Evolutionary conservation across 805 yeast species (phyloP), one percentile per base, ranked within the genome.

Genomic region (Teunomyces aglyptinius): DNA sequence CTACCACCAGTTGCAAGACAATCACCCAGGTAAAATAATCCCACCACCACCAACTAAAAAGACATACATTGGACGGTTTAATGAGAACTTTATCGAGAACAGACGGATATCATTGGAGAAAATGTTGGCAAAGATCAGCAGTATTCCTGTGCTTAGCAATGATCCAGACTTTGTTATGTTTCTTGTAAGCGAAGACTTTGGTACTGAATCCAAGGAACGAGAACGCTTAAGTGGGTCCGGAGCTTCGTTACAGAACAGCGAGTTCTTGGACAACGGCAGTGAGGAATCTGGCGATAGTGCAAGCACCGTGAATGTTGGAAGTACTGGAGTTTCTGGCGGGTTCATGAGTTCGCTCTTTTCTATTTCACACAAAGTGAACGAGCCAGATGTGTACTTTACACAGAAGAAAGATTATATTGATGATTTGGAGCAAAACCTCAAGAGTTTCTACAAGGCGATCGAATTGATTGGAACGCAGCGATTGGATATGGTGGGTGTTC

Each of bases 31-130:
- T 0, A 75, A 77, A 48, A 83, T 94, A 31, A 83, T 94, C 19
- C 98, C 99, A 1, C 77, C 77, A 2, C 96, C 98, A 1, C 97
- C 98, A 3, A 91, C 97, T 0, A 96, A 88, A 49, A 96, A 94
- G 64, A 96, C 95, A 51, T 86, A 86, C 6, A 85, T 91, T 46
- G 97, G 98, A 4, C 77, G 97, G 51, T 90, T 94, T 66, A 89
- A 89, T 56, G 89, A 89, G 54, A 90, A 85, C 56, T 91, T 94
- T 56, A 82, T 94, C 43, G 97, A 94, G 64, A 82, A 82, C 52
- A 79, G 98, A 64, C 75, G 97, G 47, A 71, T 84, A 19, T 88
- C 92, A 4, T 73, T 94, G 59, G 97, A 92, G 60, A 82, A 76
- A 55, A 94, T 94, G 99, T 75, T 94, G 49, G 68, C 64, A 31